These are phyloP conservation scores for Penicillium aurantiogriseum DNA, from an alignment of 2,329 filamentous ascomycete species.

Conservation along the genomic window DNA sequence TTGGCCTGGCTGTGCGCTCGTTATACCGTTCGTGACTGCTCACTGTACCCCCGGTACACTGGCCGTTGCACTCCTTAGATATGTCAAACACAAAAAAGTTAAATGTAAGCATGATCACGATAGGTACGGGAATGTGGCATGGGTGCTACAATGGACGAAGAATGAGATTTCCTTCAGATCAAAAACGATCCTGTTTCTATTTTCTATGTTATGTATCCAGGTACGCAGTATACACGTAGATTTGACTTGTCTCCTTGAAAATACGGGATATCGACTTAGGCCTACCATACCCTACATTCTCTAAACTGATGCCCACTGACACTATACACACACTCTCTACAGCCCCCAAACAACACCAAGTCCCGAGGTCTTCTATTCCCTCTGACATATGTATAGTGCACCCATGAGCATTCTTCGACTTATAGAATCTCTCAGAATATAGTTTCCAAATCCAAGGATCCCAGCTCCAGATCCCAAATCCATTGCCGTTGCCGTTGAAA, in stretches of 20 bases:
- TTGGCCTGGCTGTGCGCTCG: constrained; percentile 66
- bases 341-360: too few relatives aligned
- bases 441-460: neutral
- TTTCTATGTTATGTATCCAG: neutral
- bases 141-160: constrained; percentile 4
- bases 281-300: neutral
- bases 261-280: neutral
- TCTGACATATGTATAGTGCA: neutral
- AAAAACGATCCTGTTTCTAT: neutral
- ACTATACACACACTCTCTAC: too few relatives aligned
- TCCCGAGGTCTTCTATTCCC: neutral
- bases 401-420: neutral
- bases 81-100: constrained; percentile 7
- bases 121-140: constrained; percentile 7
- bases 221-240: neutral
- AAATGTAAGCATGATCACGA: constrained; percentile 10
- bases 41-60: constrained; percentile 52
- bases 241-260: neutral
- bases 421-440: neutral
- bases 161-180: neutral
- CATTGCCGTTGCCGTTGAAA: neutral
- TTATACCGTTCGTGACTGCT: constrained; percentile 62
- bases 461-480: neutral
- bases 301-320: too few relatives aligned
- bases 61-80: constrained; percentile 50